These are phyloP conservation scores for Vigna hirtella DNA, from an alignment of 306 rosid genomes.

Conservation along the genomic window DNA sequence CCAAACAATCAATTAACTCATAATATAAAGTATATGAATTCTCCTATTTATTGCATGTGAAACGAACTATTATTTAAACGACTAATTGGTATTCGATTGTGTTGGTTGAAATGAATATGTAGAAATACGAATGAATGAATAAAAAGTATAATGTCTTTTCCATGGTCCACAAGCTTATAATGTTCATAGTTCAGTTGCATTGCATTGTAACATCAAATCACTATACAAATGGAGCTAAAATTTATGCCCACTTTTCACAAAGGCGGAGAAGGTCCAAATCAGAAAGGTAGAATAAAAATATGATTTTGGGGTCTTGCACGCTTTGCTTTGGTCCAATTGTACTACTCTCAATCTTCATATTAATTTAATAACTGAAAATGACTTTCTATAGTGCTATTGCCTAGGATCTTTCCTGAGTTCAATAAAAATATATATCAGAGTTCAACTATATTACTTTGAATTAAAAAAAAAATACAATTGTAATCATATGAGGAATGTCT, in stretches of 20 bases:
- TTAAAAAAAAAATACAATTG: not conserved
- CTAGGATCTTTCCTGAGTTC: not conserved
- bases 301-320: not conserved
- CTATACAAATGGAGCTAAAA: conserved; percentile 7
- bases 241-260: conserved; percentile 6
- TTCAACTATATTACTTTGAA: no score
- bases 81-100: no score
- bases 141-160: conserved; percentile 13
- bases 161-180: not conserved
- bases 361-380: not conserved
- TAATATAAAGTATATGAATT: no score
- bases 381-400: not conserved
- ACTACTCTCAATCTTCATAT: not conserved
- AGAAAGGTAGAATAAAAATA: not conserved
- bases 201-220: not conserved
- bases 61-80: no score
- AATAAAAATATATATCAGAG: not conserved
- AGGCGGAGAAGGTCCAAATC: not conserved
- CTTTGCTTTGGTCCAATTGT: not conserved
- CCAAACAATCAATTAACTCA: no score
- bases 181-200: not conserved
- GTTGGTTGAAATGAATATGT: no score
- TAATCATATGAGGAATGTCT: no score
- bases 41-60: no score
- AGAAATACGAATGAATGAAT: not conserved